Evolutionary conservation across 371 early-diverging fungal species (phyloP).

Genomic region (Mortierella sp.): DNA sequence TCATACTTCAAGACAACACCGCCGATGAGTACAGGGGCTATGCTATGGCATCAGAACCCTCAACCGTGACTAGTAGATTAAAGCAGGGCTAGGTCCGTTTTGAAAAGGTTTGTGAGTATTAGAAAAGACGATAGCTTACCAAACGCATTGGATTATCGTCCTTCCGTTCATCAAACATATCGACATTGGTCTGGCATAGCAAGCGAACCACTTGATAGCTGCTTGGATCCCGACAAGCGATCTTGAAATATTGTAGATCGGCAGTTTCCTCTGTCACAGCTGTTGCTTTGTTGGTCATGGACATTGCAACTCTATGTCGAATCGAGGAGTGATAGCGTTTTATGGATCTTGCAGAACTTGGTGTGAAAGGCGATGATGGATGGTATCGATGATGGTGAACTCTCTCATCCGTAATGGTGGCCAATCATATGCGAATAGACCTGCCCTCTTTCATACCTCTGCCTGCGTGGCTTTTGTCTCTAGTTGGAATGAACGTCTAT

Average conservation of each 20-base stretch:
- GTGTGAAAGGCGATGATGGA: constrained; percentile 8
- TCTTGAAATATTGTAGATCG: constrained; percentile 20
- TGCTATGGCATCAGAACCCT: constrained; percentile 42
- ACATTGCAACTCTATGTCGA: constrained; percentile 12
- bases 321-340: constrained; percentile 17
- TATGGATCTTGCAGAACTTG: constrained; percentile 13
- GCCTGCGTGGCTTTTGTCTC: constrained; percentile 5
- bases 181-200: constrained; percentile 35
- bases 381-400: constrained; percentile 10
- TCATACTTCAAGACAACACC: constrained; percentile 37
- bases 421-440: constrained; percentile 13
- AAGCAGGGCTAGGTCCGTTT: too few species aligned
- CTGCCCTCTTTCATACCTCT: constrained; percentile 11
- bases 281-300: not conserved
- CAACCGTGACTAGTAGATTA: constrained; percentile 16
- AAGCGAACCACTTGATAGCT: constrained; percentile 43
- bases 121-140: constrained; percentile 14
- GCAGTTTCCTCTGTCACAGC: constrained; percentile 12
- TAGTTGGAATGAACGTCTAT: not conserved
- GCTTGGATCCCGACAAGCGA: constrained; percentile 26
- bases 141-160: constrained; percentile 39
- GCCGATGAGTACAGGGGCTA: constrained; percentile 41
- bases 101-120: not conserved
- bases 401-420: not conserved
- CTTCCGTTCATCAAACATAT: constrained; percentile 45